Percentiles rank a stretch among this genome's conserved stretches.
phyloP scores from a whole-genome alignment of 495 filamentous ascomycete genomes.

The Xylaria grammica region DNA sequence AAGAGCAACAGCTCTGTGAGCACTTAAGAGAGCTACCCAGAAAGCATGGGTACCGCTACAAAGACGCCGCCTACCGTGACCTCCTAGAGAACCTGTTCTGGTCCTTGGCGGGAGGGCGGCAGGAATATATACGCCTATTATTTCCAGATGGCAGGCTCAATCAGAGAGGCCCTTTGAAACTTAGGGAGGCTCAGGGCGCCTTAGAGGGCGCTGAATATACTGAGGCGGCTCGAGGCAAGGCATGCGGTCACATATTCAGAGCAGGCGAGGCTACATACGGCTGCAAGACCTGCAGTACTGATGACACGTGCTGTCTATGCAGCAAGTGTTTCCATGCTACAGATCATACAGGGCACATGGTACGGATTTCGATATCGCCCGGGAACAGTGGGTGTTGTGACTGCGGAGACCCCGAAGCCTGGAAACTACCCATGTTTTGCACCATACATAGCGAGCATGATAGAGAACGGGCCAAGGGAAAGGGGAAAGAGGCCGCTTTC shows the following conservation, averaged over 20 bases:
- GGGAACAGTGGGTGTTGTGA: constrained; percentile 97
- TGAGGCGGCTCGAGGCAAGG: constrained; percentile 86
- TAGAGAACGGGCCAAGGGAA: constrained; percentile 63
- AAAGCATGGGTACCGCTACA: constrained; percentile 73
- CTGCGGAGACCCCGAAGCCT: constrained; percentile 93
- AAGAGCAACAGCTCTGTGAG: constrained; percentile 80
- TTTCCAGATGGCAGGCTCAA: constrained; percentile 74
- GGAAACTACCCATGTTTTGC: constrained; percentile 85
- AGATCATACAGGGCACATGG: constrained; percentile 92
- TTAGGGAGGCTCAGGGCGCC: constrained; percentile 87
- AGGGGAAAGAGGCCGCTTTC: constrained; percentile 60
- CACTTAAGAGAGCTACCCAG: constrained; percentile 74
- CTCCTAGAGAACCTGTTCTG: constrained; percentile 82
- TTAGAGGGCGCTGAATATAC: constrained; percentile 94
- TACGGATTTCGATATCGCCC: constrained; percentile 80
- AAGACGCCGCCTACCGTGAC: constrained; percentile 65
- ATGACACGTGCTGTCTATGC: constrained; percentile 87
- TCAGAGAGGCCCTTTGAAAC: constrained; percentile 68
- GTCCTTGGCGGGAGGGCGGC: constrained; percentile 75
- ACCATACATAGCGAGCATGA: constrained; percentile 81
- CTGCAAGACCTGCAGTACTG: constrained; percentile 88
- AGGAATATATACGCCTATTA: constrained; percentile 73
- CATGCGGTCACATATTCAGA: constrained; percentile 97
- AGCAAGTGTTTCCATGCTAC: constrained; percentile 93
- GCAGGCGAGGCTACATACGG: constrained; percentile 89